Conservation (phyloP, 306 rosid genomes). For the Castanea crenata region DNA sequence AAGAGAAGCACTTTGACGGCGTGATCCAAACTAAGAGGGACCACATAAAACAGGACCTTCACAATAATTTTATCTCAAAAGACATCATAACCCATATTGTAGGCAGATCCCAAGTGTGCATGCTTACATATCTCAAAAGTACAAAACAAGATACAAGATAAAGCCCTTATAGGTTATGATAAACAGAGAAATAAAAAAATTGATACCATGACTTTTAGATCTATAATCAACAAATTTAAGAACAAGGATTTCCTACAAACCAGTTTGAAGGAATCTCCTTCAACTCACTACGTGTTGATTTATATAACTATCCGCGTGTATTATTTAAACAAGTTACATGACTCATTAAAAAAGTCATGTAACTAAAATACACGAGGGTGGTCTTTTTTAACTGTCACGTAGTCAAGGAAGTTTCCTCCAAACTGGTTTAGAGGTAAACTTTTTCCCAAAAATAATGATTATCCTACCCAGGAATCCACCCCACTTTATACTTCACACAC, state of each 20-base stretch:
- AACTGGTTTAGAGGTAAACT: too few species aligned
- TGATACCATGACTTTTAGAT: not conserved
- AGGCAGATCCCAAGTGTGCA: not conserved
- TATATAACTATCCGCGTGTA: too few species aligned
- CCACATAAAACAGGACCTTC: not conserved
- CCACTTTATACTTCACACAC: not conserved
- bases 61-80: not conserved
- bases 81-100: not conserved
- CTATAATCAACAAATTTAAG: not conserved
- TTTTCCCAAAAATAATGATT: not conserved
- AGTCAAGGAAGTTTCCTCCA: too few species aligned
- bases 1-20: not conserved
- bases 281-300: too few species aligned
- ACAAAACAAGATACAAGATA: not conserved
- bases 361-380: too few species aligned
- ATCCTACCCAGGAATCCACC: not conserved
- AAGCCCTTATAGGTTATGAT: not conserved
- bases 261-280: too few species aligned
- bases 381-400: too few species aligned
- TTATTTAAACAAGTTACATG: too few species aligned
- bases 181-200: not conserved
- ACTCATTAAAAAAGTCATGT: too few species aligned
- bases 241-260: too few species aligned
- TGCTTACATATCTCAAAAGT: not conserved
- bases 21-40: not conserved